Conservation (phyloP, 306 rosid genomes). For the Abrus pulchellus region DNA sequence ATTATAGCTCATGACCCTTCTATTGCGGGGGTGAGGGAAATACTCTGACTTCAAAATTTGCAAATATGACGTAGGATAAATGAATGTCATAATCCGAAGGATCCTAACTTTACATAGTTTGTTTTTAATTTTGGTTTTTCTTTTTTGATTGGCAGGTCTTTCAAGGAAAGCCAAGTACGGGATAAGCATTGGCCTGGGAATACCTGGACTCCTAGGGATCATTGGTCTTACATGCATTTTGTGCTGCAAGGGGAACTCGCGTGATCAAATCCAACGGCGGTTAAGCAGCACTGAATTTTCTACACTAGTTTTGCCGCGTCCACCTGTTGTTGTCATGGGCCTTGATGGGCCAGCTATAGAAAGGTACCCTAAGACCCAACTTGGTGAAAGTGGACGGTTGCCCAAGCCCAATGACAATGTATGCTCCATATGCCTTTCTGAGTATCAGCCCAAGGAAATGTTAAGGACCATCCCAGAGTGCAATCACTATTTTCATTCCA, state of each 20-base stretch:
- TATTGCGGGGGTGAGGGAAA: too few species aligned
- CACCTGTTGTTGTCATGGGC: conserved; percentile 46
- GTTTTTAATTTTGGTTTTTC: not conserved
- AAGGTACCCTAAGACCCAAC: conserved; percentile 63
- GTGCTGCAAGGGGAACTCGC: conserved; percentile 30
- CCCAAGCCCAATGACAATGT: conserved; percentile 66
- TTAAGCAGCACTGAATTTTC: conserved; percentile 27
- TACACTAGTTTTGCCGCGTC: conserved; percentile 14
- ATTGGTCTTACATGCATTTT: conserved; percentile 50
- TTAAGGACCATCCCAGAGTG: conserved; percentile 75
- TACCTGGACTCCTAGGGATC: conserved; percentile 59
- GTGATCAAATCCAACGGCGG: conserved; percentile 8
- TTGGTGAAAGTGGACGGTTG: conserved; percentile 65
- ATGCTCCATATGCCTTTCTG: conserved; percentile 75
- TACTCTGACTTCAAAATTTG: not conserved
- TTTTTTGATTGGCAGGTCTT: not conserved
- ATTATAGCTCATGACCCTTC: too few species aligned
- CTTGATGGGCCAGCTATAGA: conserved; percentile 67
- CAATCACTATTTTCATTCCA: conserved; percentile 72
- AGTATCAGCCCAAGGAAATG: conserved; percentile 70
- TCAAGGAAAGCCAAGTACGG: conserved; percentile 65
- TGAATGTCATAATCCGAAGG: not conserved
- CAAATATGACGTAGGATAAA: not conserved
- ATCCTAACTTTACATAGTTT: not conserved
- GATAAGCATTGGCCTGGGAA: conserved; percentile 57